phyloP scores from a whole-genome alignment of 306 rosid species.

The Cajanus cajan region DNA sequence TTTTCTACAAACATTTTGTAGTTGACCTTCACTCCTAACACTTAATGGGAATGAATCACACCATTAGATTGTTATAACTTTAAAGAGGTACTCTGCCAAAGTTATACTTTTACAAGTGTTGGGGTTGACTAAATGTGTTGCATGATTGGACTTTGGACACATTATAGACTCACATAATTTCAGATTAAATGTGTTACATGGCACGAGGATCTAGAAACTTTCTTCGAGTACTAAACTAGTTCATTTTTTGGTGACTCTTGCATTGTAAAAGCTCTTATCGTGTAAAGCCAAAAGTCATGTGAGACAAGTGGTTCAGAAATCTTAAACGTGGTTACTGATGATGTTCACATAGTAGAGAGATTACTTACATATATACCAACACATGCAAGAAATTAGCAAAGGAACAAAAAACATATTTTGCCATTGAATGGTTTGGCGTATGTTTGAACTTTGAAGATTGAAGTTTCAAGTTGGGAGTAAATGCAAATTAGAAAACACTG shows the following conservation, averaged over 20 bases:
- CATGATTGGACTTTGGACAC: no score
- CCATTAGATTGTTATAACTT: no score
- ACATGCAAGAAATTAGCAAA: background rate
- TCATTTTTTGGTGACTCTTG: no score
- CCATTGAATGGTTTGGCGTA: background rate
- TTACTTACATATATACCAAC: background rate
- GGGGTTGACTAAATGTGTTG: no score
- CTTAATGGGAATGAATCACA: no score
- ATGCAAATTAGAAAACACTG: constrained; percentile 5
- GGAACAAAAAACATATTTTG: background rate
- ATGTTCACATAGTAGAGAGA: background rate
- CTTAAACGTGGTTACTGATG: background rate
- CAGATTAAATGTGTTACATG: no score
- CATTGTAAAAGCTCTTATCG: background rate
- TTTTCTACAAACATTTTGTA: no score
- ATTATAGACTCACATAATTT: no score
- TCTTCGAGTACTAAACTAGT: background rate
- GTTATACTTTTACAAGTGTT: no score
- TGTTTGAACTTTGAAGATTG: background rate
- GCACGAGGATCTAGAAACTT: background rate
- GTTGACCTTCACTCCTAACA: no score
- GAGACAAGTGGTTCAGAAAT: background rate
- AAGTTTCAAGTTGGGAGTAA: constrained; percentile 3
- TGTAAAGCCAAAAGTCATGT: background rate
- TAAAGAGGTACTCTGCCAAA: no score